These are phyloP conservation scores for Verticillium isaacii DNA, from an alignment of 2,329 filamentous ascomycete species.

Conservation along the genomic window DNA sequence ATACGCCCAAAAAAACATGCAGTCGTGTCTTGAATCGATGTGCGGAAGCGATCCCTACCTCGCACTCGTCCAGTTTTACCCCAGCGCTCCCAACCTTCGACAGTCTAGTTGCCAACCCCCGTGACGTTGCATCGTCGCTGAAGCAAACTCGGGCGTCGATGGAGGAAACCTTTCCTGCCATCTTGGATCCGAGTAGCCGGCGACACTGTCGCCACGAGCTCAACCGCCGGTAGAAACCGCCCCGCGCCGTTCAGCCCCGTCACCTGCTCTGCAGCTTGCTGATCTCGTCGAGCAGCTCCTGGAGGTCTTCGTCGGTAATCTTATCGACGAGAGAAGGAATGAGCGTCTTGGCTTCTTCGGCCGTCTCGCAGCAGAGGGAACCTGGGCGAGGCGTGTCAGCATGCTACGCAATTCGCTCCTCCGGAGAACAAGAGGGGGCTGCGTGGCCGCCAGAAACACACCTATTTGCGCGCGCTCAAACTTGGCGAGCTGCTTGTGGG, in stretches of 20 bases:
- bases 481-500: conserved; percentile 75
- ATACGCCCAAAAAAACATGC: not conserved
- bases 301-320: conserved; percentile 82
- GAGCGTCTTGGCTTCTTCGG: conserved; percentile 93
- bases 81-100: not conserved
- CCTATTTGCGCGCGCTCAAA: conserved; percentile 93
- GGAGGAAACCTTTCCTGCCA: no score
- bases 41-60: not conserved
- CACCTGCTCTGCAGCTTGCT: conserved; percentile 60
- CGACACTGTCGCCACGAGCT: no score
- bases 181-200: no score
- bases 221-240: not conserved
- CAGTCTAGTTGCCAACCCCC: not conserved
- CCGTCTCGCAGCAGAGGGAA: conserved; percentile 84
- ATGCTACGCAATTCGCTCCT: not conserved
- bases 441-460: conserved; percentile 30
- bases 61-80: not conserved
- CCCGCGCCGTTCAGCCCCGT: conserved; percentile 1
- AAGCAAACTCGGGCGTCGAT: no score
- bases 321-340: conserved; percentile 88
- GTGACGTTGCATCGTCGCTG: not conserved
- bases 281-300: conserved; percentile 86
- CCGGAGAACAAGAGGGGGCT: not conserved
- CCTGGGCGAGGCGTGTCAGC: conserved; percentile 45
- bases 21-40: not conserved